These are phyloP conservation scores for Kodamaea alishanica DNA, from an alignment of 1,139 yeast genomes.

Conservation along the genomic window DNA sequence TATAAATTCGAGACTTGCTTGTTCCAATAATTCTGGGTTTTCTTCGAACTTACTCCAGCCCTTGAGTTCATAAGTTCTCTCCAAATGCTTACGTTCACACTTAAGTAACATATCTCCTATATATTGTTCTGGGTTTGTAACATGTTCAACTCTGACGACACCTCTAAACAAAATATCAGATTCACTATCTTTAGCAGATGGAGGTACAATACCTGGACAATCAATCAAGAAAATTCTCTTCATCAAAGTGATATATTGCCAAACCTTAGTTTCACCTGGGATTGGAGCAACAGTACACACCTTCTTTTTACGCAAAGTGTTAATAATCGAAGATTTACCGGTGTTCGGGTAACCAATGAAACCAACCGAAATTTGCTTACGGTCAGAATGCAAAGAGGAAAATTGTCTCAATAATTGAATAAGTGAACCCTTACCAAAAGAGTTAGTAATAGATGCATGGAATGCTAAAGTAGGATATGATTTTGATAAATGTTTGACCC, in stretches of 20 bases:
- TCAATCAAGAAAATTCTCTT: constrained; percentile 91
- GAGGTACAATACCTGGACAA: constrained; percentile 99
- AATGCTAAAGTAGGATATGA: constrained; percentile 94
- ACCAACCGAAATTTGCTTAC: constrained; percentile 95
- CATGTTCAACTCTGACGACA: constrained; percentile 97
- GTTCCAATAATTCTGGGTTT: constrained; percentile 34
- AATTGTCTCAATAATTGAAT: constrained; percentile 92
- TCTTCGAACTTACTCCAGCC: constrained; percentile 73
- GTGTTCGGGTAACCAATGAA: constrained; percentile 97
- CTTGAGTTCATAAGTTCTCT: constrained; percentile 89
- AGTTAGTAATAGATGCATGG: constrained; percentile 95
- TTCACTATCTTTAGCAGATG: constrained; percentile 81
- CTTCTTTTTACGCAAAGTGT: constrained; percentile 88
- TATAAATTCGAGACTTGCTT: constrained; percentile 73
- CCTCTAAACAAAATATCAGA: constrained; percentile 95
- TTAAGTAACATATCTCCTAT: constrained; percentile 83
- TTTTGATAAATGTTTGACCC: constrained; percentile 94
- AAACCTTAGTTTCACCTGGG: constrained; percentile 98
- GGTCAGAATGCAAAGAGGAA: constrained; percentile 82
- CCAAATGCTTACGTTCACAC: constrained; percentile 87
- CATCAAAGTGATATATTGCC: constrained; percentile 98
- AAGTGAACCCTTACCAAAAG: constrained; percentile 95
- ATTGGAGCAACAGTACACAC: constrained; percentile 97
- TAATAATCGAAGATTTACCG: constrained; percentile 93
- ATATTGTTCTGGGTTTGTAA: constrained; percentile 90